Percentiles rank a stretch among this genome's conserved stretches.
Evolutionary conservation across 129 eudicot genomes (phyloP).

Genomic region (Flaveria ramosissima): DNA sequence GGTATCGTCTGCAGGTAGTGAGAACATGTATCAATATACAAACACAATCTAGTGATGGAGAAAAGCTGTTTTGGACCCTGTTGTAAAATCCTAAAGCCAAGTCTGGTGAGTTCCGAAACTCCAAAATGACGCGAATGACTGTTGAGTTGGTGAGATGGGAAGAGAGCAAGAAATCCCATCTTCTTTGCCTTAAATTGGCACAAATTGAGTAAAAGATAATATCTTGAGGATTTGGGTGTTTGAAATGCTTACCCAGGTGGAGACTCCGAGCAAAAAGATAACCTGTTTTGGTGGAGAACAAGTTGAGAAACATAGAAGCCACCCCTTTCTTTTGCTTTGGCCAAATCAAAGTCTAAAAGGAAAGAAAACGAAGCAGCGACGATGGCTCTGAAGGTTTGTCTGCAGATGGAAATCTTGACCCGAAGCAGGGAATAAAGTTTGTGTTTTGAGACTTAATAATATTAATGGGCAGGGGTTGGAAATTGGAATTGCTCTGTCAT

Average conservation of each 20-base stretch:
- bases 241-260: conserved; percentile 53
- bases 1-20: conserved; percentile 46
- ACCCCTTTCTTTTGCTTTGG: no score
- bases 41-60: conserved; percentile 35
- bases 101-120: conserved; percentile 55
- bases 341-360: no score
- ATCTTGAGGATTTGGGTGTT: conserved; percentile 52
- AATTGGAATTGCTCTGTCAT: no score
- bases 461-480: no score
- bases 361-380: no score
- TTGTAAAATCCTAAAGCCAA: conserved; percentile 52
- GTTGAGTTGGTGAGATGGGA: conserved; percentile 47
- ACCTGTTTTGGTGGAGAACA: conserved; percentile 34
- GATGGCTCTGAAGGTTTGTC: no score
- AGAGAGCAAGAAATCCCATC: conserved; percentile 50
- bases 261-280: conserved; percentile 43
- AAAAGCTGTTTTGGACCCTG: conserved; percentile 17
- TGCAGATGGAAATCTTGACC: no score
- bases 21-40: conserved; percentile 46
- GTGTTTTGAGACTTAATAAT: no score
- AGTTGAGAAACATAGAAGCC: conserved; percentile 48
- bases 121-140: conserved; percentile 46
- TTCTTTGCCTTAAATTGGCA: conserved; percentile 55
- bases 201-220: conserved; percentile 53
- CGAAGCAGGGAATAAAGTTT: no score